Evolutionary conservation across 2,329 filamentous ascomycete genomes (phyloP).

Genomic region (Sporothrix brasiliensis): DNA sequence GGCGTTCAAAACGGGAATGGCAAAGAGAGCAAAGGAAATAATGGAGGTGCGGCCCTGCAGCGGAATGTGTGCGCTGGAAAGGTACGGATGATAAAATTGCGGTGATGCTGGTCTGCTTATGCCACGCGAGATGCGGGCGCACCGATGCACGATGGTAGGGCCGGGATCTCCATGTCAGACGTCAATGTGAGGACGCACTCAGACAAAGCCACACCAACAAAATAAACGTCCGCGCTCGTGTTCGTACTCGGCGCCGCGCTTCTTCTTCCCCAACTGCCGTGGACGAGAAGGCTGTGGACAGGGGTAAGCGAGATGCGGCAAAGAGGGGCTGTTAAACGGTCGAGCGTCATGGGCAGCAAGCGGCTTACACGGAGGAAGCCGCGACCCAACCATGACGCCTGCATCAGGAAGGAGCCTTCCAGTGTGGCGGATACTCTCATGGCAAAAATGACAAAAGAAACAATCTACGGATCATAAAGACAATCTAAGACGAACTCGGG

Average conservation of each 20-base stretch:
- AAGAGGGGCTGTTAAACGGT: not conserved
- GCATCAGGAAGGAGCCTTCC: constrained; percentile 18
- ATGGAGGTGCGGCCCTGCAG: not conserved
- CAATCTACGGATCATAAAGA: not conserved
- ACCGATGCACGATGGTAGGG: not conserved
- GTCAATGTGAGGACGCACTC: not conserved
- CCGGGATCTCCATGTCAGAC: constrained; percentile 13
- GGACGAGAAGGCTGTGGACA: not conserved
- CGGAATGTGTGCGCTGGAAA: not conserved
- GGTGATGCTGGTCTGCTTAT: not conserved
- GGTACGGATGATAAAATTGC: no score
- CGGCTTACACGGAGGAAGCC: not conserved
- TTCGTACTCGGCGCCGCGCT: constrained; percentile 20
- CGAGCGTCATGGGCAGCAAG: not conserved
- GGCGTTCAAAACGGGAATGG: not conserved
- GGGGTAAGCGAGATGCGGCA: constrained; percentile 14
- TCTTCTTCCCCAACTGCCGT: constrained; percentile 16
- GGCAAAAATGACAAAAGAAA: not conserved
- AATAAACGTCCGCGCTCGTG: constrained; percentile 10
- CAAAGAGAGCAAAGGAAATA: not conserved
- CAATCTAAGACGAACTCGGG: not conserved
- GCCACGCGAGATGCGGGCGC: not conserved
- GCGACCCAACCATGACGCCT: constrained; percentile 14
- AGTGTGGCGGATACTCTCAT: not conserved
- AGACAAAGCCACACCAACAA: not conserved